phyloP scores from a whole-genome alignment of 257 asterid species.

The Fraxinus pennsylvanica region DNA sequence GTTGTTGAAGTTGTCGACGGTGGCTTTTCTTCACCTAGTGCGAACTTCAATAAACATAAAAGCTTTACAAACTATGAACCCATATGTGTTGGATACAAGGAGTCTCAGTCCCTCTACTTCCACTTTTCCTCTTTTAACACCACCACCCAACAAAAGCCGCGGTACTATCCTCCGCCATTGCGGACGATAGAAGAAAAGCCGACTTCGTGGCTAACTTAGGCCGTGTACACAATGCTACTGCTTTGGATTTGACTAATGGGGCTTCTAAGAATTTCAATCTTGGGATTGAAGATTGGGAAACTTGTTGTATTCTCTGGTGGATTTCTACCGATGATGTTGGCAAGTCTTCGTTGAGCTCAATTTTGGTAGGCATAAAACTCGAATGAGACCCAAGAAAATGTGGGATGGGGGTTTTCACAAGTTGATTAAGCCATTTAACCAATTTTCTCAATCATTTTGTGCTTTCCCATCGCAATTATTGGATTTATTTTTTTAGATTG shows the following conservation, averaged over 20 bases:
- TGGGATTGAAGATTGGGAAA: slow-evolving; percentile 52
- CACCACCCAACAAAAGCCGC: neutral
- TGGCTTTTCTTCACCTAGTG: slow-evolving; percentile 33
- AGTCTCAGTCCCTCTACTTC: slow-evolving; percentile 64
- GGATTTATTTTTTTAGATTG: too few species aligned
- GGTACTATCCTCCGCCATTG: slow-evolving; percentile 5
- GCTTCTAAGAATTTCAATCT: slow-evolving; percentile 37
- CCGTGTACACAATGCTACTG: slow-evolving; percentile 24
- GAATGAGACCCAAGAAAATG: slow-evolving; percentile 13
- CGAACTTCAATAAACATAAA: slow-evolving; percentile 37
- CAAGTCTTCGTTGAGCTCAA: slow-evolving; percentile 31
- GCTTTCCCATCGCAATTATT: too few species aligned
- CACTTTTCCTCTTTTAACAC: slow-evolving; percentile 40
- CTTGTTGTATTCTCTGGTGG: slow-evolving; percentile 39
- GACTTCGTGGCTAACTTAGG: slow-evolving; percentile 32
- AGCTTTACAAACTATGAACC: slow-evolving; percentile 45
- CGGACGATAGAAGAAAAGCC: slow-evolving; percentile 23
- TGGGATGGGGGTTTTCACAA: slow-evolving; percentile 1
- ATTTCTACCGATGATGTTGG: slow-evolving; percentile 33
- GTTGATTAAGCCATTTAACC: neutral
- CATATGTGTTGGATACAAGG: slow-evolving; percentile 48
- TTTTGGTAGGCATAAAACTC: slow-evolving; percentile 26
- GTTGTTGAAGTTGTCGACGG: slow-evolving; percentile 13
- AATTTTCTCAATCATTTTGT: neutral
- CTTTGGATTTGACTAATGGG: slow-evolving; percentile 29